Evolutionary conservation across 108 stramenopile genomes (phyloP).

Genomic region (Pelagomonas calceolata): DNA sequence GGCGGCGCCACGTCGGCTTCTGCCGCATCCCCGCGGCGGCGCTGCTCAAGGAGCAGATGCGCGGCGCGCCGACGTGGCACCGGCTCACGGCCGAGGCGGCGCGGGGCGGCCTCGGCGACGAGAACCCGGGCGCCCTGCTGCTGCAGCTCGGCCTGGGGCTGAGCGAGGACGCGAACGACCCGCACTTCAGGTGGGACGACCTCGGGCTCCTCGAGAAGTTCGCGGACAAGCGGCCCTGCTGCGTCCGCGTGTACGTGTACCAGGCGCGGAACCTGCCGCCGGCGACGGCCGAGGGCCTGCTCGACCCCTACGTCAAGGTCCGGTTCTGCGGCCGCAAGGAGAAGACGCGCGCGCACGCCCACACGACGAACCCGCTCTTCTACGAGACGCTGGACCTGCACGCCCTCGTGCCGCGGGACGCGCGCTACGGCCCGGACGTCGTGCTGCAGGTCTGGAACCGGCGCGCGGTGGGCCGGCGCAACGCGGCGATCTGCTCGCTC

Average conservation of each 20-base stretch:
- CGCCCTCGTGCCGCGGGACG: constrained; percentile 9
- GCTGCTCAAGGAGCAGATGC: constrained; percentile 18
- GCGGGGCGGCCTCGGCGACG: neutral
- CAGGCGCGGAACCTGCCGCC: constrained; percentile 40
- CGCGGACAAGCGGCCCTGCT: neutral
- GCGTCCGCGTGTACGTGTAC: constrained; percentile 39
- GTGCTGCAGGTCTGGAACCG: constrained; percentile 31
- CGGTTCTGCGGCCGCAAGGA: constrained; percentile 21
- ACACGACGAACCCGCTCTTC: constrained; percentile 30
- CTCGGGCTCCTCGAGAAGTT: neutral
- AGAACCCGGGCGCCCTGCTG: neutral
- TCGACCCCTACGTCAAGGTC: constrained; percentile 48
- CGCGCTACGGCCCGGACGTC: constrained; percentile 25
- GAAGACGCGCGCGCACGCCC: neutral
- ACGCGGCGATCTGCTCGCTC: neutral
- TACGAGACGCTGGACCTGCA: constrained; percentile 36
- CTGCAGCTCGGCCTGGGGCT: neutral
- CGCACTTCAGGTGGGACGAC: neutral
- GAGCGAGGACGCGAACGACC: neutral
- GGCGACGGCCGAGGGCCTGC: constrained; percentile 39
- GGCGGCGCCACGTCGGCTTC: neutral
- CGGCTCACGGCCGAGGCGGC: constrained; percentile 33
- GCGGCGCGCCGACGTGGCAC: constrained; percentile 20
- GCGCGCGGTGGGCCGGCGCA: constrained; percentile 8
- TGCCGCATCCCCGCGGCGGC: neutral